Base-by-base conservation (phyloP, 768 basidiomycete genomes). In the Boletellus sp. region DNA sequence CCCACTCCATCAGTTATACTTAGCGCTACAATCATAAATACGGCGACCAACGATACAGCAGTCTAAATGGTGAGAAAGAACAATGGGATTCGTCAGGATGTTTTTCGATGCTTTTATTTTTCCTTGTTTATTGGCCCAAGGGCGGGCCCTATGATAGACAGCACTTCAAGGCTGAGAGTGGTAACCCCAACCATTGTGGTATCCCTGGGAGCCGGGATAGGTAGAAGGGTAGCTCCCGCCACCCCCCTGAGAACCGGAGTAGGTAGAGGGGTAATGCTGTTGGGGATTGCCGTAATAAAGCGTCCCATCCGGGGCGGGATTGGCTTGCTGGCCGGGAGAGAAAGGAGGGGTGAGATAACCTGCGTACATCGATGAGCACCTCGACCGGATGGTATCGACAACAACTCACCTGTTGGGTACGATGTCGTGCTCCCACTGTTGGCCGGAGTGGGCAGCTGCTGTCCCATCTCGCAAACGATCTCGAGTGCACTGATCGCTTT, bases 401-500 rank as follows among this genome's bases (percentile, higher is more conserved):
- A 12, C 20, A 20, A 48, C 46, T 17, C 34, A 51, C 61, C 44
- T 20, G 6, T 17, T 11, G 28, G 1, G 6, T 44, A 37, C 42
- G 23, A 36, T 20, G 37, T 4, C 22, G 12, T 17, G 12, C 11
- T n/a, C 16, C 36, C 41, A 17, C 15, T 23, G 2, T 3, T 16
- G 24, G 34, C 19, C 4, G 42, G 31, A 47, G 28, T 8, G 3
- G 23, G 23, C 28, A 28, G 11, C 28, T 2, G 8, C 28, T 10
- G 28, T 11, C 7, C 28, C 7, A 11, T 10, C 9, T 7, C 28
- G 8, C 7, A 11, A 28, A 28, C 7, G 0, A 28, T 10, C 9
- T 28, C 2, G 28, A 60, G 53, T 5, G 62, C 36, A 1, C 41
- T 40, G 15, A 32, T 63, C 4, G 41, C 60, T 61, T 39, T 26